Evolutionary conservation across 2,329 filamentous ascomycete genomes (phyloP).

Genomic region (Curvularia verruculosa): DNA sequence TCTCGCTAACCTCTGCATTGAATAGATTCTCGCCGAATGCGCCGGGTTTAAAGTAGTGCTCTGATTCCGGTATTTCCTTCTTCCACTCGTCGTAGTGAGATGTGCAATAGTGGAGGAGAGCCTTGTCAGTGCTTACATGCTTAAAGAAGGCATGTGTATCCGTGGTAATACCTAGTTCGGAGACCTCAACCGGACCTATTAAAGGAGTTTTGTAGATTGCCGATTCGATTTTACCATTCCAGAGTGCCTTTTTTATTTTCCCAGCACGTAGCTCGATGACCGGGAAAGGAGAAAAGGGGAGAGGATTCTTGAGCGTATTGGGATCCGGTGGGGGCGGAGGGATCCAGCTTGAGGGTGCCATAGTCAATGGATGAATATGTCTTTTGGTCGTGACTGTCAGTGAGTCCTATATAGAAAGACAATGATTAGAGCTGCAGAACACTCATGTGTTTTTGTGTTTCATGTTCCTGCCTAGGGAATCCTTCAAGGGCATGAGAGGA

Average conservation of each 20-base stretch:
- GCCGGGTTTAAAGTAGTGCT: slow-evolving; percentile 61
- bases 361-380: background rate
- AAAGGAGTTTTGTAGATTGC: slow-evolving; percentile 63
- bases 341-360: slow-evolving; percentile 27
- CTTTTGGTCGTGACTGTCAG: background rate
- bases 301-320: slow-evolving; percentile 26
- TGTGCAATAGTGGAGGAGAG: slow-evolving; percentile 66
- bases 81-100: slow-evolving; percentile 65
- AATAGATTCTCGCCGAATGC: slow-evolving; percentile 71
- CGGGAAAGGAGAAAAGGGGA: slow-evolving; percentile 50
- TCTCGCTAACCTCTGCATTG: slow-evolving; percentile 64
- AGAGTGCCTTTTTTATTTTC: slow-evolving; percentile 61
- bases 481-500: background rate
- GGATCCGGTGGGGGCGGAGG: slow-evolving; percentile 33
- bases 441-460: background rate
- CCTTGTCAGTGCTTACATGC: slow-evolving; percentile 69
- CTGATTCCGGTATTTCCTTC: slow-evolving; percentile 58
- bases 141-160: slow-evolving; percentile 68
- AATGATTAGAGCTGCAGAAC: background rate
- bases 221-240: slow-evolving; percentile 56
- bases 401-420: background rate
- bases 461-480: background rate
- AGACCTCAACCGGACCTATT: slow-evolving; percentile 55
- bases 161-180: slow-evolving; percentile 58
- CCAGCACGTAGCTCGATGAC: slow-evolving; percentile 64